These are phyloP conservation scores for Cicer yamashitae DNA, from an alignment of 306 rosid genomes.

Conservation along the genomic window DNA sequence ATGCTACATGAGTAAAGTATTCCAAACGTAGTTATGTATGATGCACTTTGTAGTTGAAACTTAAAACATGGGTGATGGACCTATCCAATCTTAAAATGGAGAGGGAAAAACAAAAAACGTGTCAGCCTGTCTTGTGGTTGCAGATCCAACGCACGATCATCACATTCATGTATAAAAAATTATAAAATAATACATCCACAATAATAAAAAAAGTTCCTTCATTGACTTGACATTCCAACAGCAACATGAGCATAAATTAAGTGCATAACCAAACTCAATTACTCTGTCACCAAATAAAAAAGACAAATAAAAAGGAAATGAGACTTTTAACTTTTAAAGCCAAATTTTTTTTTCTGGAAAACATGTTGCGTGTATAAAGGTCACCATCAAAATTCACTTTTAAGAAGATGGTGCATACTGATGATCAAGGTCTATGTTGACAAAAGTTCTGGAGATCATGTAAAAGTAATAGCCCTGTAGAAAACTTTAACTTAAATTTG, in stretches of 20 bases:
- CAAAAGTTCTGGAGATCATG: neutral
- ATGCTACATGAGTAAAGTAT: too few species aligned
- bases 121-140: slow-evolving; percentile 39
- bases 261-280: slow-evolving; percentile 36
- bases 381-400: slow-evolving; percentile 35
- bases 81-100: slow-evolving; percentile 42
- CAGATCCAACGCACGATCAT: slow-evolving; percentile 53
- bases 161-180: slow-evolving; percentile 40
- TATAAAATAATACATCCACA: slow-evolving; percentile 18
- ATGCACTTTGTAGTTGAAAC: neutral
- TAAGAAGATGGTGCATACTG: neutral
- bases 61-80: slow-evolving; percentile 33
- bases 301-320: neutral
- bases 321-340: neutral
- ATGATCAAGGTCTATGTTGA: slow-evolving; percentile 36
- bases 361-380: slow-evolving; percentile 20
- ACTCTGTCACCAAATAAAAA: slow-evolving; percentile 32
- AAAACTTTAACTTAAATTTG: slow-evolving; percentile 35
- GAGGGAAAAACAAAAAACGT: slow-evolving; percentile 28
- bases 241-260: slow-evolving; percentile 31
- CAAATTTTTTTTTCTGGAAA: neutral
- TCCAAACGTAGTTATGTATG: neutral
- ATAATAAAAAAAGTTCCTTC: slow-evolving; percentile 7
- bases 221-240: slow-evolving; percentile 46
- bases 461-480: neutral